Conservation (phyloP, 2,329 filamentous ascomycete species). For the Hymenoscyphus scutula region DNA sequence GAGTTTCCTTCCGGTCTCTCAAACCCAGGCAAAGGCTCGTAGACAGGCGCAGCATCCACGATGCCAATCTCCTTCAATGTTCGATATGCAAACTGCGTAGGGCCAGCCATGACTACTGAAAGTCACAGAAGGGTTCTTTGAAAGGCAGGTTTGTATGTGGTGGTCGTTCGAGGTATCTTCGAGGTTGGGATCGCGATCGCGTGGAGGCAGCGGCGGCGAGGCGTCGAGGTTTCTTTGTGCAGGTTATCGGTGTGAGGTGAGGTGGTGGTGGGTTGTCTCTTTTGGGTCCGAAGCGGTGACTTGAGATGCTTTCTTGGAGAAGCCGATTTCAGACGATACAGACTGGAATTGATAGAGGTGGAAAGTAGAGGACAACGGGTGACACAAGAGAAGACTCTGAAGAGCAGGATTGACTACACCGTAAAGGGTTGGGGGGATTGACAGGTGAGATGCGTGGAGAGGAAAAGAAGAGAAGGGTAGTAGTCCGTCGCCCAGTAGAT, state of each 20-base stretch:
- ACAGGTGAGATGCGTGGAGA: slow-evolving; percentile 25
- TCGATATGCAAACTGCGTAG: slow-evolving; percentile 94
- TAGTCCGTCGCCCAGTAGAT: neutral
- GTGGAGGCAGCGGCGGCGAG: slow-evolving; percentile 11
- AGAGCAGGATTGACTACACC: slow-evolving; percentile 31
- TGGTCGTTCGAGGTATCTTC: slow-evolving; percentile 20
- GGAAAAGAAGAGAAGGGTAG: slow-evolving; percentile 15
- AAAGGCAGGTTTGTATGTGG: slow-evolving; percentile 25
- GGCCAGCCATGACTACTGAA: slow-evolving; percentile 91
- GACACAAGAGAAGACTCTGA: slow-evolving; percentile 24
- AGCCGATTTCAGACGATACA: slow-evolving; percentile 15
- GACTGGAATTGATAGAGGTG: slow-evolving; percentile 17
- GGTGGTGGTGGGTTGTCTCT: neutral
- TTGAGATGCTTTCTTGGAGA: slow-evolving; percentile 8
- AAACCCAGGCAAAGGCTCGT: slow-evolving; percentile 82
- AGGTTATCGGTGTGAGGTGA: slow-evolving; percentile 12
- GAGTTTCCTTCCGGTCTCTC: slow-evolving; percentile 86
- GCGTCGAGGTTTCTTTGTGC: slow-evolving; percentile 22
- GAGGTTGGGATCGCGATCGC: slow-evolving; percentile 12
- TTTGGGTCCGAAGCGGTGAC: slow-evolving; percentile 4
- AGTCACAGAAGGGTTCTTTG: slow-evolving; percentile 56
- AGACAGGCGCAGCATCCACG: slow-evolving; percentile 86
- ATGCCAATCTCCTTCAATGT: slow-evolving; percentile 95
- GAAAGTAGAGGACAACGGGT: slow-evolving; percentile 13
- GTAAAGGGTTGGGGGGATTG: slow-evolving; percentile 28